These are phyloP conservation scores for Calonectria fujianensis DNA, from an alignment of 2,329 filamentous ascomycete genomes.

Conservation along the genomic window DNA sequence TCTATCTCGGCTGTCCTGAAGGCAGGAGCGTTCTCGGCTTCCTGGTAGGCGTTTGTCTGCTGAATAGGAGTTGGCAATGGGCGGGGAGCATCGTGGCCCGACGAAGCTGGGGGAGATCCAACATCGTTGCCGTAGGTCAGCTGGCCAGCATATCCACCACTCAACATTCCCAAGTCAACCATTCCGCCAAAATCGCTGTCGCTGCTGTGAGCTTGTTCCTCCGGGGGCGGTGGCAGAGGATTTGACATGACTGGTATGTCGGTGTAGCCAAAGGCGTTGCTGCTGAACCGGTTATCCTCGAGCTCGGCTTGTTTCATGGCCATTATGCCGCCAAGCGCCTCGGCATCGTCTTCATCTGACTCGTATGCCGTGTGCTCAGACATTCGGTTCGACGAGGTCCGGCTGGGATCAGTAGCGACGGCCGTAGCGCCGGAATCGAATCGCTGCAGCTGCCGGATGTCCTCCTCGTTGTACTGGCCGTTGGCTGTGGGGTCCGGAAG, in stretches of 20 bases:
- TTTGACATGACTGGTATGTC: conserved; percentile 57
- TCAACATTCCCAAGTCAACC: conserved; percentile 84
- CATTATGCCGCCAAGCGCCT: conserved; percentile 88
- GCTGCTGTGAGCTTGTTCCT: conserved; percentile 72
- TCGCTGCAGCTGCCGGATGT: conserved; percentile 67
- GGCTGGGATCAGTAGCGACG: conserved; percentile 52
- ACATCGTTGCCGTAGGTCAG: conserved; percentile 71
- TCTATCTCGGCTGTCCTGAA: conserved; percentile 84
- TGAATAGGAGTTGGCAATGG: conserved; percentile 69
- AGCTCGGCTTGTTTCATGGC: conserved; percentile 91
- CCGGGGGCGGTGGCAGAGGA: conserved; percentile 67
- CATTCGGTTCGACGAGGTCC: conserved; percentile 48
- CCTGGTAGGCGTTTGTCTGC: conserved; percentile 52
- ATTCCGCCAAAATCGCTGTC: conserved; percentile 80
- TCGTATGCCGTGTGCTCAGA: conserved; percentile 47
- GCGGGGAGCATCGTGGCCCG: conserved; percentile 66
- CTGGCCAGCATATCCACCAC: conserved; percentile 79
- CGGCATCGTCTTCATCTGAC: conserved; percentile 85
- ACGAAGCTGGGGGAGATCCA: conserved; percentile 63
- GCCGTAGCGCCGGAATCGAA: conserved; percentile 73
- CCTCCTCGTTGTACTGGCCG: conserved; percentile 67
- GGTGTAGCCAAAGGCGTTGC: conserved; percentile 57
- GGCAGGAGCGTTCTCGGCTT: conserved; percentile 60
- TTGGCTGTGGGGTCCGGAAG: conserved; percentile 64
- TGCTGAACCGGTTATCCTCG: conserved; percentile 75